Base-by-base conservation (phyloP, 208 protist genomes). In the Trypanosoma melophagium region DNA sequence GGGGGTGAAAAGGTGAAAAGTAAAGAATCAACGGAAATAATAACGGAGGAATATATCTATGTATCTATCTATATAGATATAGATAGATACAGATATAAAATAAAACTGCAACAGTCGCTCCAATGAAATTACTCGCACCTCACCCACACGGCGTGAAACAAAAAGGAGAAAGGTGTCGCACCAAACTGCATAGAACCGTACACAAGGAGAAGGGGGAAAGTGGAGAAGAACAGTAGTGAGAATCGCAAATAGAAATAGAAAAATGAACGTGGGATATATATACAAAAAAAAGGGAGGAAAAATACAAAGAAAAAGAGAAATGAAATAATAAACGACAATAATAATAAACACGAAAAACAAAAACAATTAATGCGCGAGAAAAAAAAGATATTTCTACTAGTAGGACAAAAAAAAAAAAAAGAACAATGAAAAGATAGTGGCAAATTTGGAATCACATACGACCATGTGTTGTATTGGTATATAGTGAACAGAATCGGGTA, bases 341-440 rank as follows among this genome's bases (percentile, higher is more conserved):
- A 16, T 40, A 10, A 50, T 25, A 57, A 42, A 45, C 4, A 55
- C 4, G 22, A 45, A 53, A 66, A 40, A 35, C 28, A 56, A 58
- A 58, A 56, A 68, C 28, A 35, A 35, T 5, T 35, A 1, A 35
- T 35, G 5, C 5, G 28, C n/a, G n/a, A n/a, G n/a, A 7, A 58
- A 59, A n/a, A 66, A 24, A 57, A 31, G 49, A 42, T 3, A 49
- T 45, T 14, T n/a, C 40, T 10, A 57, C 10, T n/a, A 22, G 21
- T 22, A 16, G 16, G 42, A 35, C 1, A 35, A 35, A 5, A 35
- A 35, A 35, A 35, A 35, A 5, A 35, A 35, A 35, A 35, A 35
- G 5, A 35, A 35, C 1, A 35, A 35, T 5, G 28, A 35, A 35
- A 35, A 35, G 28, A 35, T 5, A 7, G 28, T 35, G 28, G 28